A percentile compares a stretch with the other conserved stretches of the same genome.
phyloP scores from a whole-genome alignment of 768 basidiomycete species.

The Agaricus blazei region DNA sequence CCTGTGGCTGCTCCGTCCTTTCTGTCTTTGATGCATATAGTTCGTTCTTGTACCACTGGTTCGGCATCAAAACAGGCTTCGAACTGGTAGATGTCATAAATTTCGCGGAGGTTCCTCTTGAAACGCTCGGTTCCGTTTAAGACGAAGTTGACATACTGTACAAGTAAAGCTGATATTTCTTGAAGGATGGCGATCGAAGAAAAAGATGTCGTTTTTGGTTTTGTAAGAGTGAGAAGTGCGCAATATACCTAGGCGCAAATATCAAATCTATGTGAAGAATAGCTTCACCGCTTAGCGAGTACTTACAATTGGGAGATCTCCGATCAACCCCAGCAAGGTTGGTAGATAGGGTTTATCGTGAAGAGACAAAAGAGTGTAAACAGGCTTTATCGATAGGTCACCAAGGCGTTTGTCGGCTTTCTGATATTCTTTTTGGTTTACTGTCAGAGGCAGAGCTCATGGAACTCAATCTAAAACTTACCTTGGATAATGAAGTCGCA shows the following conservation, averaged over 20 bases:
- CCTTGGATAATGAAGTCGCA: constrained; percentile 6
- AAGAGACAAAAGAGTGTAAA: too few relatives aligned
- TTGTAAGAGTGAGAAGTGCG: constrained; percentile 14
- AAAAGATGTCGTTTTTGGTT: constrained; percentile 16
- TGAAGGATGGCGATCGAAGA: constrained; percentile 19
- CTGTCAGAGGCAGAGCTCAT: not conserved
- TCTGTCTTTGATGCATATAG: too few relatives aligned
- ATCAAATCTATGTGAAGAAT: not conserved
- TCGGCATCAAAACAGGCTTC: not conserved
- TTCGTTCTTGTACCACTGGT: too few relatives aligned
- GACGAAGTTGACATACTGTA: constrained; percentile 11
- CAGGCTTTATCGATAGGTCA: too few relatives aligned
- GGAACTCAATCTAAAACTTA: not conserved
- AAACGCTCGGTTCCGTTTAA: not conserved
- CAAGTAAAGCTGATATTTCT: constrained; percentile 14
- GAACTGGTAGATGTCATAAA: constrained; percentile 1
- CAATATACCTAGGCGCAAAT: constrained; percentile 13
- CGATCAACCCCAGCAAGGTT: not conserved
- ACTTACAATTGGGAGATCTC: not conserved
- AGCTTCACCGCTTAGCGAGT: not conserved
- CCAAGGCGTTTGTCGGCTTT: too few relatives aligned
- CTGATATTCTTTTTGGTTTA: not conserved
- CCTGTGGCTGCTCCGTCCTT: not conserved
- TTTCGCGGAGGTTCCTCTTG: not conserved
- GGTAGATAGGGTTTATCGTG: too few relatives aligned